Base-by-base conservation (phyloP, 2,329 filamentous ascomycete genomes). In the Ustilaginoidea virens region DNA sequence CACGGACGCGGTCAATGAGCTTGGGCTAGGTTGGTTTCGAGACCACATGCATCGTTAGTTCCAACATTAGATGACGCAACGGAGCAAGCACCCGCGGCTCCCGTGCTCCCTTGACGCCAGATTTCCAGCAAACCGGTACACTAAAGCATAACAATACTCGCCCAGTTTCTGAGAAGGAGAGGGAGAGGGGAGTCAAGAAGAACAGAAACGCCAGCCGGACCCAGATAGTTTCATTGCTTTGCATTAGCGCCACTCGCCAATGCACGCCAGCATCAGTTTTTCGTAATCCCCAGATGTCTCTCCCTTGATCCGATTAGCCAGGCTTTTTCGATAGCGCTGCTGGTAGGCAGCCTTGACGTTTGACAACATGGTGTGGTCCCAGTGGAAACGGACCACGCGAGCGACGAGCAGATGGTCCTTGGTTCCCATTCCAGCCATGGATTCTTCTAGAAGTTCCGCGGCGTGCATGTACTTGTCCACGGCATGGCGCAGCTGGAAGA, bases 281-380 rank as follows among this genome's bases (percentile, higher is more conserved):
- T 80, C 65, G 42, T 90, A 92, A 52, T 93, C 78, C 4, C 85
- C 81, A 36, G 78, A 81, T 5, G 82, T 92, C 61, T 96, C 87
- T 3, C 76, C 73, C 46, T 69, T 70, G 44, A 96, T 80, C 27
- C 83, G 64, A 32, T 61, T 61, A 8, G 68, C 63, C 32, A 96
- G 55, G 36, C 74, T 74, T 43, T 59, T 71, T 40, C 69, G 65
- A 52, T 77, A 92, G 26, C 66, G 66, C 42, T 78, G 69, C 44
- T 74, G 62, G 52, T 85, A 96, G 7, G 80, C 83, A 0, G 62
- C 66, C 54, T 81, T 85, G 33, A 92, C 77, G 39, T 81, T 77
- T 28, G 73, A 69, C 61, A 92, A 63, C 40, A 80, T 71, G 31
- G 61, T 63, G 21, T 65, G 64, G 46, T 93, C 73, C 87, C 87